Percentiles rank a stretch among this genome's conserved stretches.
phyloP scores from a whole-genome alignment of 495 filamentous ascomycete genomes.

The Neurospora tetrasperma region DNA sequence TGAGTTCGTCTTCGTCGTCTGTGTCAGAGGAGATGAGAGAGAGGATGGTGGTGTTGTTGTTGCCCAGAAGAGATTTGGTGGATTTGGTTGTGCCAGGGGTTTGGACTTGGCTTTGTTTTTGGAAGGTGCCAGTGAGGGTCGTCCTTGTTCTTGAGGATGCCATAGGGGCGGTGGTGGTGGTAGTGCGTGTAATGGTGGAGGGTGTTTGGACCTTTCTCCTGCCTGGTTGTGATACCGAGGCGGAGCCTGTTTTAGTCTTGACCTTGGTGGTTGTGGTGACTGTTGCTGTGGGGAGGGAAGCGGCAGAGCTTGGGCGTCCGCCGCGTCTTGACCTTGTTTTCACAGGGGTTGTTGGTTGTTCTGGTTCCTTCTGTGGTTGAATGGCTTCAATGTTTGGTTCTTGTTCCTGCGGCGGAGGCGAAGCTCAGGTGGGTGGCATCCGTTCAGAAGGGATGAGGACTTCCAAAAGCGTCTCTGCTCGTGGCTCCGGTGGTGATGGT shows the following conservation, averaged over 20 bases:
- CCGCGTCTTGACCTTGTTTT: neutral
- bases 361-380: neutral
- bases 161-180: neutral
- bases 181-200: neutral
- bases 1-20: neutral
- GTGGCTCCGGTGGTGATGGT: neutral
- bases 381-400: neutral
- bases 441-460: neutral
- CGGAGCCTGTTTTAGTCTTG: neutral
- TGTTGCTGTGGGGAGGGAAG: neutral
- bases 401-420: neutral
- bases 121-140: neutral
- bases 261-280: neutral
- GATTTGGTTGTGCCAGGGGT: conserved; percentile 1
- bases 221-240: neutral
- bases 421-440: neutral
- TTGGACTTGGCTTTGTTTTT: neutral
- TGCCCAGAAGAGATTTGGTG: conserved; percentile 10
- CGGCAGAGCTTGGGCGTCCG: neutral
- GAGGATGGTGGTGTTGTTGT: conserved; percentile 14
- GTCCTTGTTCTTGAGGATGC: neutral
- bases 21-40: neutral
- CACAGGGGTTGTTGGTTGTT: neutral
- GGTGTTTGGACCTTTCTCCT: neutral
- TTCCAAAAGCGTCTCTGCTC: neutral